phyloP scores from a whole-genome alignment of 2,329 filamentous ascomycete species.

The Tolypocladium ovalisporum region DNA sequence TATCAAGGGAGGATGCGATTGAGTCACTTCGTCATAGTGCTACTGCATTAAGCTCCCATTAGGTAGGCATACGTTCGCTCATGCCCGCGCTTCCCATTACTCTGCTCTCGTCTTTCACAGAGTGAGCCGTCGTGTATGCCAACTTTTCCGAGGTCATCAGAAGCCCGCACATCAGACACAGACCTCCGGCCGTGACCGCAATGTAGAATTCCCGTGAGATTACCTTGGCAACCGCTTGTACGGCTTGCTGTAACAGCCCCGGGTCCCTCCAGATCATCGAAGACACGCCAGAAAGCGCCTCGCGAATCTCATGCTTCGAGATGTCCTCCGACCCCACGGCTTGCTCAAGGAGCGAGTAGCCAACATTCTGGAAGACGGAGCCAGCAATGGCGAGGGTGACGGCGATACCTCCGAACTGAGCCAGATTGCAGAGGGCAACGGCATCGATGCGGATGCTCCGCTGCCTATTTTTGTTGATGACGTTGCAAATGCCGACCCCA shows the following conservation, averaged over 20 bases:
- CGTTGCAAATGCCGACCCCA: not conserved
- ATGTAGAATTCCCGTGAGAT: not conserved
- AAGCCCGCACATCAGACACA: not conserved
- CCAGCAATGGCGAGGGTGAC: slow-evolving; percentile 16
- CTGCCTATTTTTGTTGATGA: slow-evolving; percentile 12
- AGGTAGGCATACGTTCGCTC: too few species aligned
- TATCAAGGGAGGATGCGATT: too few species aligned
- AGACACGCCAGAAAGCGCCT: not conserved
- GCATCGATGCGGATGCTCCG: slow-evolving; percentile 13
- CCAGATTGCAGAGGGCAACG: slow-evolving; percentile 21
- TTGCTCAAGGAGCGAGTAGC: slow-evolving; percentile 10
- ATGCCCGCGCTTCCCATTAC: too few species aligned
- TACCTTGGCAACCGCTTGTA: not conserved
- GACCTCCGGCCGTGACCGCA: not conserved
- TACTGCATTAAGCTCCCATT: too few species aligned
- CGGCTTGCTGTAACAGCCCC: not conserved
- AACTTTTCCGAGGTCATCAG: not conserved
- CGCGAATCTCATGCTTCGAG: not conserved
- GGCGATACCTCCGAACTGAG: slow-evolving; percentile 17
- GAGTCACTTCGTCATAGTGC: too few species aligned
- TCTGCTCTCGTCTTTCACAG: not conserved
- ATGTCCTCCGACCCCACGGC: not conserved
- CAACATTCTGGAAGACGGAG: slow-evolving; percentile 19
- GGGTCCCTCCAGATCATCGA: not conserved
- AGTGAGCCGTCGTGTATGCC: not conserved